Evolutionary conservation across 2,329 filamentous ascomycete species (phyloP), one percentile per base, ranked within the genome.

Genomic region (Pestalotiopsis sp.): DNA sequence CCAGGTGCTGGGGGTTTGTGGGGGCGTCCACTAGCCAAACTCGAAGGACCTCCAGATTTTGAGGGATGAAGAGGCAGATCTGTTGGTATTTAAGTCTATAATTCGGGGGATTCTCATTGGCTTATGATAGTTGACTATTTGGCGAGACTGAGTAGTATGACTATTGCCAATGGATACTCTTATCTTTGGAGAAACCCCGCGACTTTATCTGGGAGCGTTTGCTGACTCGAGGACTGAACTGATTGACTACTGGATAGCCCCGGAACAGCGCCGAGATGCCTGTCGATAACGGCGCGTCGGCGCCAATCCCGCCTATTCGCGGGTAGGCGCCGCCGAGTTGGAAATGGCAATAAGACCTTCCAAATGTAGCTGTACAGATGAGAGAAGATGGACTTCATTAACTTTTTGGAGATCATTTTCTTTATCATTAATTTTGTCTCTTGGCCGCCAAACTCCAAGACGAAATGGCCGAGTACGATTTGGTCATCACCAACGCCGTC

Each of bases 401-500:
- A 20, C 11, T 12, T 52, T 52, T 3, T 52, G 9, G 17, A 9
- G 7, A 9, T 9, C 6, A 9, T 52, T 14, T 52, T 20, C 17
- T 52, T 52, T 1, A n/a, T 23, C 17, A 9, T n/a, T 52, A 6
- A 17, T 20, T 52, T 3, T 23, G 7, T n/a, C n/a, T 52, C 45
- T 11, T 23, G 41, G 41, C 45, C 17, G 2, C 7, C n/a, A 52
- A 52, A 23, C 7, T 36, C 31, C 31, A 36, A 36, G 31, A 36
- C 31, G n/a, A 52, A 52, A 74, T 74, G 73, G 70, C 71, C 61
- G 70, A 75, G 39, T 82, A 78, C 66, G 81, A 84, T 67, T 76
- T 83, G 17, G 75, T 83, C 41, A 78, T 84, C 64, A 79, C 81
- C 59, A 82, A 84, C 64, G 82, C 82, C 56, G 75, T 81, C 49